These are phyloP conservation scores for Xylariales sp. DNA, from an alignment of 2,329 filamentous ascomycete genomes.

Conservation along the genomic window DNA sequence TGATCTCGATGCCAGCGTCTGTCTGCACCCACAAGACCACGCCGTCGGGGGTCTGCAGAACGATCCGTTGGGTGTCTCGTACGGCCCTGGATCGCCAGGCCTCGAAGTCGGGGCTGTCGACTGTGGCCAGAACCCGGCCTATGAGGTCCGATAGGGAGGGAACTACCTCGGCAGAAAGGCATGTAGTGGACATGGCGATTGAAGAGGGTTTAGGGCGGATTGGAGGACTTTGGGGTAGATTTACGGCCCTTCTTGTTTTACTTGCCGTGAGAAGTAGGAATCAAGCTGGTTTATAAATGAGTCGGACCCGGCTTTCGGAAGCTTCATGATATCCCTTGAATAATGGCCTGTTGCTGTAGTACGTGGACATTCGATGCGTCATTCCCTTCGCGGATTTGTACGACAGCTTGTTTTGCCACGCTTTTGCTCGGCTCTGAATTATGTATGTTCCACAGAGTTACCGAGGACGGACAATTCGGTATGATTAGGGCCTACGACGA, in stretches of 20 bases:
- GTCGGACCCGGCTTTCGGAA: not conserved
- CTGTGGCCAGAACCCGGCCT: not conserved
- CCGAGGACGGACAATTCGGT: not conserved
- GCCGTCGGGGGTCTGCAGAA: not conserved
- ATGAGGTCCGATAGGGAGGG: not conserved
- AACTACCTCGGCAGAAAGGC: not conserved
- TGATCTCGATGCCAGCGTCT: not conserved
- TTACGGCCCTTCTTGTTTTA: not conserved
- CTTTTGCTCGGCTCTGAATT: not conserved
- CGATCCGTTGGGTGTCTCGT: not conserved
- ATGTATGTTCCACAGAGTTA: constrained; percentile 1
- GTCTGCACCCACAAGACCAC: not conserved
- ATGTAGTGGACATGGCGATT: not conserved
- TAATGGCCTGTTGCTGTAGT: not conserved
- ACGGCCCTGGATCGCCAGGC: not conserved
- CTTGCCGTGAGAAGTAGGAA: not conserved
- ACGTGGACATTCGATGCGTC: no score
- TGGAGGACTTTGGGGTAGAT: not conserved
- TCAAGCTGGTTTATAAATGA: not conserved
- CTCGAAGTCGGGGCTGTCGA: not conserved
- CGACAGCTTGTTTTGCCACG: not conserved
- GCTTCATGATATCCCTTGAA: not conserved
- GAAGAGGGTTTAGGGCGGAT: not conserved
- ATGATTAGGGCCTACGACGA: not conserved
- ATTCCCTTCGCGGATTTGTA: not conserved